These are phyloP conservation scores for Lyophyllum semitale DNA, from an alignment of 768 basidiomycete genomes.

Conservation along the genomic window DNA sequence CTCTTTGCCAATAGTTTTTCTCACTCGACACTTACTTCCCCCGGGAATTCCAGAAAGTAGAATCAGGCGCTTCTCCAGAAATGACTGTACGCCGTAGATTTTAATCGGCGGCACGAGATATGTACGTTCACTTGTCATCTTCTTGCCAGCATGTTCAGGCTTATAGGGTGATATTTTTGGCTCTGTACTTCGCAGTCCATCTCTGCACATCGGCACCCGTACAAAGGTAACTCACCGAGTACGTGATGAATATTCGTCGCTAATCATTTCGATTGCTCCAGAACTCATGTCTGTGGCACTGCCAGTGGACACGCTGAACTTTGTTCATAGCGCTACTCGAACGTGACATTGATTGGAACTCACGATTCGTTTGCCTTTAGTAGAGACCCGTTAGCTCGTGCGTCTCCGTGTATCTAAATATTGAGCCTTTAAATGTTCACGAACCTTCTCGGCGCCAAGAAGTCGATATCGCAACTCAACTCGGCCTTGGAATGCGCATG, in stretches of 20 bases:
- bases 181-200: neutral
- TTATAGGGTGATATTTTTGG: neutral
- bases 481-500: slow-evolving; percentile 53
- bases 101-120: no score
- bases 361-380: slow-evolving; percentile 61
- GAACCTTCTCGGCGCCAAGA: slow-evolving; percentile 45
- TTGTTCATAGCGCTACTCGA: slow-evolving; percentile 57
- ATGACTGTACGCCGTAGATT: no score
- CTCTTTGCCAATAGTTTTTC: no score
- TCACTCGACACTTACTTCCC: no score
- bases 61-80: no score
- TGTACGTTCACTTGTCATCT: no score
- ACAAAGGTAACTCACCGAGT: neutral
- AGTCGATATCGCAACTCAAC: slow-evolving; percentile 49
- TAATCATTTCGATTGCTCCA: slow-evolving; percentile 11
- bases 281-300: slow-evolving; percentile 54
- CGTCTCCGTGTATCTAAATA: slow-evolving; percentile 21
- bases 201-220: neutral
- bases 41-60: no score
- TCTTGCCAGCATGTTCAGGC: no score
- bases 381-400: slow-evolving; percentile 45
- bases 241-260: neutral
- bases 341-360: slow-evolving; percentile 47
- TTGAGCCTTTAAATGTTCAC: neutral
- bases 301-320: slow-evolving; percentile 70